These are phyloP conservation scores for Fistulifera solaris DNA, from an alignment of 108 stramenopile genomes.

Conservation along the genomic window DNA sequence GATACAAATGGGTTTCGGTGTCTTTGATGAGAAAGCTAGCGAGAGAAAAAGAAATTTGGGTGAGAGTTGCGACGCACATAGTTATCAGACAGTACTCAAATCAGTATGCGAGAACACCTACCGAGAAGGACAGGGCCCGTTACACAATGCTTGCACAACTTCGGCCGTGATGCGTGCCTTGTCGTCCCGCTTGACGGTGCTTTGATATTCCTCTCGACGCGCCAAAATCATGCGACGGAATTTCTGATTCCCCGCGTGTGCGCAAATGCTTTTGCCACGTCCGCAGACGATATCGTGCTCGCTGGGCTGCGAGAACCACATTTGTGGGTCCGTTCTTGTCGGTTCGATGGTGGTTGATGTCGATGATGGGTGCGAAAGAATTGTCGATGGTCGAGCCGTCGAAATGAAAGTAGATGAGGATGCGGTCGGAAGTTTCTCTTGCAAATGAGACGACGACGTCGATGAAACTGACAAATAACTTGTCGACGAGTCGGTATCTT, in stretches of 20 bases:
- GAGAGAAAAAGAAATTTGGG: not conserved
- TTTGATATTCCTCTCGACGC: conserved; percentile 23
- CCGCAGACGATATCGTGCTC: conserved; percentile 33
- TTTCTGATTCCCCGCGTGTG: conserved; percentile 28
- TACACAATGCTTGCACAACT: conserved; percentile 14
- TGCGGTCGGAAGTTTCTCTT: no score
- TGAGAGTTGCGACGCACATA: not conserved
- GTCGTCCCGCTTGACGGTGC: conserved; percentile 22
- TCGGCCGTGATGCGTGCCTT: conserved; percentile 34
- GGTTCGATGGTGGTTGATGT: no score
- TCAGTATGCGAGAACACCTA: not conserved
- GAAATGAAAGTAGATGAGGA: no score
- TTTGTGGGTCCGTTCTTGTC: no score
- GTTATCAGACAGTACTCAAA: not conserved
- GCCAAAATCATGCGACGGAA: conserved; percentile 27
- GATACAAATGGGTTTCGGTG: conserved; percentile 23
- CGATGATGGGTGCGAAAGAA: no score
- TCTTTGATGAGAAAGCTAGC: conserved; percentile 31
- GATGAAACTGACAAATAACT: no score
- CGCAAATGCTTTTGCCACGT: conserved; percentile 13
- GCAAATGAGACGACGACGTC: no score
- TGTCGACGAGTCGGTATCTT: no score
- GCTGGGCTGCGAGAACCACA: no score
- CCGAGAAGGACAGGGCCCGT: not conserved
- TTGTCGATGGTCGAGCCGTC: no score